Base-by-base conservation (phyloP, 2,329 filamentous ascomycete genomes). In the Ceratocystis cacaofunesta region DNA sequence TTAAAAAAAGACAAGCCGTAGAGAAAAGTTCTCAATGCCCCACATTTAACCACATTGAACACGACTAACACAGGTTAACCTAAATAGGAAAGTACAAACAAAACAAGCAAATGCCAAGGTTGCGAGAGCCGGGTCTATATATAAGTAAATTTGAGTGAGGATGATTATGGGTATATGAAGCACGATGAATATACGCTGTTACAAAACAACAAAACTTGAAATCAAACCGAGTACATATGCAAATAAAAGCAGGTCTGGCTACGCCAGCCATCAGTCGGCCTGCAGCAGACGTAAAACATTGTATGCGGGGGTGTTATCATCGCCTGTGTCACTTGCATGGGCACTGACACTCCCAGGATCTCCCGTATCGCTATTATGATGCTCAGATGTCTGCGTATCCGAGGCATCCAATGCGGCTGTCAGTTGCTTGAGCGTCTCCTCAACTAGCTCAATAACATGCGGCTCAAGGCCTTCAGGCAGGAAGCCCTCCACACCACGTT, bases 391-490 rank as follows among this genome's bases (percentile, higher is more conserved):
- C 5, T 19, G 52, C 6, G 28, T 30, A n/a, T 58, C 52, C 5
- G 52, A 58, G 52, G 15, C 32, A 10, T 58, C 25, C 12, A n/a
- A 7, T 8, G 52, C 7, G 25, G 12, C 15, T 4, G 12, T 17
- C 52, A 73, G 71, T 64, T 76, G 76, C 36, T 74, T 74, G 12
- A 82, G 70, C 2, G 78, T 76, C 68, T 77, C 79, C 63, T 77
- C 76, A 52, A 82, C 79, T 28, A 75, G 76, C 70, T 79, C 80
- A 68, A 75, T 78, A 66, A 82, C 74, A 0, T 77, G 79, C 0
- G 81, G 80, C 69, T 83, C 82, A 62, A 83, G 74, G 3, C 79
- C 71, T 55, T 76, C 75, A 67, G 74, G 79, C 67, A 72, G 71
- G 44, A 75, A 74, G 36, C 72, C 70, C n/a, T 65, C 63, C 10